A percentile compares a stretch with the other conserved stretches of the same genome.
Conservation (phyloP, 2,329 filamentous ascomycete species). For the Escovopsis weberi region DNA sequence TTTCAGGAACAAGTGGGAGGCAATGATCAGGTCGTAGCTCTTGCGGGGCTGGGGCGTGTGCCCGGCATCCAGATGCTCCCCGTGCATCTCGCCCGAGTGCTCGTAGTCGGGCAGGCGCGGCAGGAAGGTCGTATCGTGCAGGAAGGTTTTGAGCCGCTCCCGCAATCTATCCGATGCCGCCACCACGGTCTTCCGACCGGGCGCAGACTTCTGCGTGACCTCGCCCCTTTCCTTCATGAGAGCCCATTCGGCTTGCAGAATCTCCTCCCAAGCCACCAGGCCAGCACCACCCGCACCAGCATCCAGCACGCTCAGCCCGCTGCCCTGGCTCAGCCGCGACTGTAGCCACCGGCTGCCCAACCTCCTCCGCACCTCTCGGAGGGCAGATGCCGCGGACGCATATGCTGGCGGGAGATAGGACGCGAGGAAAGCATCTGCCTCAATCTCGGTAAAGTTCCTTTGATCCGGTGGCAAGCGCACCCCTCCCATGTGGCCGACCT, state of each 20-base stretch:
- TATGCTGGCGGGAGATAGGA: constrained; percentile 58
- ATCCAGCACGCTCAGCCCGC: constrained; percentile 53
- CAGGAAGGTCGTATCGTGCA: constrained; percentile 84
- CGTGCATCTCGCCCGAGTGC: constrained; percentile 45
- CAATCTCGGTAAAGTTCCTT: constrained; percentile 56
- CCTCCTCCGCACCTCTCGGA: constrained; percentile 61
- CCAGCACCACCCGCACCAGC: constrained; percentile 61
- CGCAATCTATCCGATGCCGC: constrained; percentile 63
- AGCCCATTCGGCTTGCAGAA: constrained; percentile 71
- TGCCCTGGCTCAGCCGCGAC: constrained; percentile 41
- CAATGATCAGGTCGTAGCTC: constrained; percentile 78
- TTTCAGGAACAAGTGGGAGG: constrained; percentile 68
- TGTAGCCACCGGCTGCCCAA: constrained; percentile 58
- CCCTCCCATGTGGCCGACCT: constrained; percentile 44
- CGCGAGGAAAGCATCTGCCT: constrained; percentile 59
- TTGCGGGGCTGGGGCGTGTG: constrained; percentile 48
- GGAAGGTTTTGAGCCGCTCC: constrained; percentile 56
- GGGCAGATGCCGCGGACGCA: constrained; percentile 47
- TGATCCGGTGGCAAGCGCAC: constrained; percentile 51
- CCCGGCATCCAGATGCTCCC: constrained; percentile 44
- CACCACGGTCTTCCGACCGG: constrained; percentile 67
- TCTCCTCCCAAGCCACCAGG: constrained; percentile 60
- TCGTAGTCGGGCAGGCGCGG: constrained; percentile 82
- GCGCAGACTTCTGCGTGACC: constrained; percentile 25
- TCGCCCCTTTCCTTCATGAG: constrained; percentile 41